Conservation (phyloP, 2,329 filamentous ascomycete species). For the Aspergillus sp. region DNA sequence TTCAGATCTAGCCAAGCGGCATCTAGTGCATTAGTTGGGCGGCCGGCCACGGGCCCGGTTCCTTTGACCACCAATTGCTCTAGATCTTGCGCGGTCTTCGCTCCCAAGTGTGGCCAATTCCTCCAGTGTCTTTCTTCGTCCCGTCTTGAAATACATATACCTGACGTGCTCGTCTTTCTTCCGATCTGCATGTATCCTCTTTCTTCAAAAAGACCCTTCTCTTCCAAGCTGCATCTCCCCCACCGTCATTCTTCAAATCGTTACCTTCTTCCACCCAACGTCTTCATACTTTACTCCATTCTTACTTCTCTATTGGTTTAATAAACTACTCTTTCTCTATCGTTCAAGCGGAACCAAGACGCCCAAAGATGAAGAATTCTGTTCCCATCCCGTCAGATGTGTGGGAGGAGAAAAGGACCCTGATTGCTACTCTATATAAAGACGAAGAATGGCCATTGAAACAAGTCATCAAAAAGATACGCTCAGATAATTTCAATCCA, state of each 20-base stretch:
- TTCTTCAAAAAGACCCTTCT: conserved; percentile 3
- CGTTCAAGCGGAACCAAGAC: neutral
- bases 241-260: neutral
- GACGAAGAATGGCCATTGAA: conserved; percentile 48
- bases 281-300: neutral
- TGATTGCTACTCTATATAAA: conserved; percentile 44
- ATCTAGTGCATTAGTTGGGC: conserved; percentile 2
- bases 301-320: neutral
- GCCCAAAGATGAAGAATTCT: conserved; percentile 39
- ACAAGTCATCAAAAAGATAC: conserved; percentile 46
- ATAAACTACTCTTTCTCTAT: neutral
- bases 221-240: neutral
- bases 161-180: conserved; percentile 7
- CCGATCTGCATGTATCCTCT: conserved; percentile 6
- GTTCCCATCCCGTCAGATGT: conserved; percentile 45
- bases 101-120: conserved; percentile 5
- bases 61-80: conserved; percentile 7
- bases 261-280: neutral
- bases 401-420: conserved; percentile 44
- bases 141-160: neutral
- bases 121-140: neutral
- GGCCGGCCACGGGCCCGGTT: neutral
- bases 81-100: conserved; percentile 13
- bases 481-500: conserved; percentile 43
- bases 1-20: neutral